phyloP scores from a whole-genome alignment of 2,329 filamentous ascomycete species.

The Epichloe baconii region DNA sequence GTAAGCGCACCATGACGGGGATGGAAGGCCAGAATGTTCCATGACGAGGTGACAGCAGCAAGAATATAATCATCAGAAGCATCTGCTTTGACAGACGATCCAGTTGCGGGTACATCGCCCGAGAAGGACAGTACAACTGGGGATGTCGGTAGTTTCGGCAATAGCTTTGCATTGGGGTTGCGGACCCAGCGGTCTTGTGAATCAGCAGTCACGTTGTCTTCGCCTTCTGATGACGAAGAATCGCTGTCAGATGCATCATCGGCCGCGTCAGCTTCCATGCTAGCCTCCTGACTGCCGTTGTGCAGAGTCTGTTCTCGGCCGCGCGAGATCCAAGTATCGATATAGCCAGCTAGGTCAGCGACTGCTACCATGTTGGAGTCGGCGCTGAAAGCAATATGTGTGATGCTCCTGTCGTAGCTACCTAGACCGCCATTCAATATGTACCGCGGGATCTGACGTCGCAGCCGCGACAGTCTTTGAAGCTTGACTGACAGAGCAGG shows the following conservation, averaged over 20 bases:
- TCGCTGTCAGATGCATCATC: conserved; percentile 26
- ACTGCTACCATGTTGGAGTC: conserved; percentile 69
- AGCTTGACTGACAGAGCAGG: conserved; percentile 19
- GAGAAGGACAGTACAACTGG: conserved; percentile 59
- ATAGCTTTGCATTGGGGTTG: conserved; percentile 55
- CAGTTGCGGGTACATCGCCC: conserved; percentile 27
- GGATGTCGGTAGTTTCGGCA: conserved; percentile 53
- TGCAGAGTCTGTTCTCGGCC: conserved; percentile 18
- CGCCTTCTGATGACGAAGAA: conserved; percentile 23
- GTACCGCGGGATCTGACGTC: conserved; percentile 40
- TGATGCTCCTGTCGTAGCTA: conserved; percentile 65
- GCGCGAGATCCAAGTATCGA: conserved; percentile 75
- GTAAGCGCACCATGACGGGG: conserved; percentile 64
- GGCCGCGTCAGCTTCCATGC: conserved; percentile 19
- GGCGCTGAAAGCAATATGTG: conserved; percentile 62
- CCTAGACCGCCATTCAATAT: conserved; percentile 52
- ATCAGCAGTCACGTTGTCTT: conserved; percentile 30
- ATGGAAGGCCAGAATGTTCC: conserved; percentile 65
- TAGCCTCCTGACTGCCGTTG: conserved; percentile 18
- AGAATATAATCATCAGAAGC: conserved; percentile 34
- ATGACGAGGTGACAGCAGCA: conserved; percentile 42
- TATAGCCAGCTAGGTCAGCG: conserved; percentile 69
- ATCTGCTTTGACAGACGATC: conserved; percentile 15
- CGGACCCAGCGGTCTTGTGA: conserved; percentile 52
- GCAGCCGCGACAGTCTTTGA: conserved; percentile 38